Base-by-base conservation (phyloP, 2,329 filamentous ascomycete species). In the Colletotrichum limetticola region DNA sequence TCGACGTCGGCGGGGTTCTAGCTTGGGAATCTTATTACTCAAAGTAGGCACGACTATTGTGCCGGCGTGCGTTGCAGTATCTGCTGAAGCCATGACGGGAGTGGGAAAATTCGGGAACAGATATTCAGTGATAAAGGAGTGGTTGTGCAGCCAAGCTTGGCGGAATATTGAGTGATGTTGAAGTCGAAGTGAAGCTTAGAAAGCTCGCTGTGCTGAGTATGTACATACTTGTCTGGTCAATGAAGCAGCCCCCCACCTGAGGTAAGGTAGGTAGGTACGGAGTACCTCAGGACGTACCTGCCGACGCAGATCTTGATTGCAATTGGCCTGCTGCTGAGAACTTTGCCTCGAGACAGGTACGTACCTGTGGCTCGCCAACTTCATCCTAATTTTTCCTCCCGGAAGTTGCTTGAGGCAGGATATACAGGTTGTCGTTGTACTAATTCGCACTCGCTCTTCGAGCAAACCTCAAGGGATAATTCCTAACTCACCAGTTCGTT, bases 1-100 rank as follows among this genome's bases (percentile, higher is more conserved):
- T 72, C 88, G 86, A 73, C 89, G 87, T 73, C 87, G 87, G 72
- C 92, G 89, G 35, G 93, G 91, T 78, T 92, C 88, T 74, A 95
- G 86, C 79, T 91, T 93, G 37, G 92, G 92, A 55, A 94, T 87
- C 74, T 85, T 69, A 28, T 56, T 74, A 58, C 32, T 68, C 46
- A 55, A n/a, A 12, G 49, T n/a, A 26, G 61, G 49, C n/a, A 55
- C 35, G 55, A 14, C 22, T 22, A 35, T 24, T 37, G 30, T 49
- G 28, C 24, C 46, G 7, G 35, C 9, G 30, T 35, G 46, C 5
- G 56, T 22, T 46, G 62, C n/a, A 12, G 37, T 14, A 14, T 66
- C 58, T 22, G 55, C 16, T 32, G 73, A 68, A 16, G 65, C 35
- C 74, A 75, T 74, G 24, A 6, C 52, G 55, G 42, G 42, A 11